These are phyloP conservation scores for Metschnikowia gruessii DNA, from an alignment of 805 yeast species.

Conservation along the genomic window DNA sequence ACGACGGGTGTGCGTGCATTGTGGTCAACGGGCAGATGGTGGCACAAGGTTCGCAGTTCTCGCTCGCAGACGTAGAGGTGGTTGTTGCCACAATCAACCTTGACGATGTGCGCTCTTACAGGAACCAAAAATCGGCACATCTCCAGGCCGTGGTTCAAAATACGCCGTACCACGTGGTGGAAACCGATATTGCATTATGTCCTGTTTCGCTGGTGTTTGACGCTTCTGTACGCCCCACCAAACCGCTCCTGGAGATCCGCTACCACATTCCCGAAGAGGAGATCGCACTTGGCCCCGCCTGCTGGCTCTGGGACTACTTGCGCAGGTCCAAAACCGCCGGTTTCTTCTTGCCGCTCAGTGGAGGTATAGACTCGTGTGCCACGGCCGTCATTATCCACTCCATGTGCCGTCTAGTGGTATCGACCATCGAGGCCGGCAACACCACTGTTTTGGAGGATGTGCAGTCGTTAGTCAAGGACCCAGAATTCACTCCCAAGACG, in stretches of 20 bases:
- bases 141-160: conserved; percentile 56
- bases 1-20: conserved; percentile 96
- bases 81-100: conserved; percentile 92
- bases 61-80: conserved; percentile 89
- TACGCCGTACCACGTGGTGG: conserved; percentile 52
- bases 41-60: conserved; percentile 92
- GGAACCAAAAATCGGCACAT: conserved; percentile 74
- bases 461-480: conserved; percentile 57
- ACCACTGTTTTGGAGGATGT: conserved; percentile 76
- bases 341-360: conserved; percentile 87
- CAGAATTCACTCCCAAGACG: conserved; percentile 63
- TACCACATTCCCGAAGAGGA: conserved; percentile 91
- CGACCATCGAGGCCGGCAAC: conserved; percentile 67
- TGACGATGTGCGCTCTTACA: conserved; percentile 83
- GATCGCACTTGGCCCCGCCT: conserved; percentile 97
- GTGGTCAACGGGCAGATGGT: conserved; percentile 88
- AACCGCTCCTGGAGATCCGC: conserved; percentile 41
- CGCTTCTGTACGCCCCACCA: conserved; percentile 58
- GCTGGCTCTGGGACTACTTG: conserved; percentile 98
- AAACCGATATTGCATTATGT: conserved; percentile 64
- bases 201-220: conserved; percentile 58
- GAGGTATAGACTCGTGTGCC: conserved; percentile 98
- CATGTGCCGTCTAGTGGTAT: conserved; percentile 84
- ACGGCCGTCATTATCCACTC: conserved; percentile 92
- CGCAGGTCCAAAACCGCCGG: conserved; percentile 91